Percentiles rank a stretch among this genome's conserved stretches.
phyloP scores from a whole-genome alignment of 208 protist species.

The Leishmania lainsoni region DNA sequence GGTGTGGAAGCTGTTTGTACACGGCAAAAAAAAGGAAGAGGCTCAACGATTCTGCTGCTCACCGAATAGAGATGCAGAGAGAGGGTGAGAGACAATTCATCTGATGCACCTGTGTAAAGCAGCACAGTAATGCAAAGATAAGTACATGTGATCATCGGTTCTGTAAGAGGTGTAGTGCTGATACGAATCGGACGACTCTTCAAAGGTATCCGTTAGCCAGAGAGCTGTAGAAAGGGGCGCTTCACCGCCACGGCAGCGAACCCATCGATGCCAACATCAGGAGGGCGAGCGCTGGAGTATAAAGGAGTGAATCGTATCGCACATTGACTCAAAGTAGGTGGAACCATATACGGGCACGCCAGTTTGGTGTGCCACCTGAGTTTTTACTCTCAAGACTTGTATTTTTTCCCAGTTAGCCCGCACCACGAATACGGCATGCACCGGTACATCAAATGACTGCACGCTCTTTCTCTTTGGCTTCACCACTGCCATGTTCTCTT shows the following conservation, averaged over 20 bases:
- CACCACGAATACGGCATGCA: not conserved
- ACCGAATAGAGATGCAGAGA: not conserved
- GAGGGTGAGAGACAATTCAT: not conserved
- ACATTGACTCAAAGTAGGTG: not conserved
- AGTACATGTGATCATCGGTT: not conserved
- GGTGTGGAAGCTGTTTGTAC: not conserved
- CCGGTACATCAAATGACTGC: not conserved
- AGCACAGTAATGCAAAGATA: not conserved
- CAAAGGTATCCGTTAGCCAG: not conserved
- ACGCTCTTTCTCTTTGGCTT: not conserved
- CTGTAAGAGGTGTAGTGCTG: not conserved
- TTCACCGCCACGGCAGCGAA: not conserved
- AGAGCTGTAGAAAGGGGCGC: not conserved
- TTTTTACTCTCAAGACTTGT: not conserved
- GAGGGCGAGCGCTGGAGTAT: not conserved
- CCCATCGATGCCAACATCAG: not conserved
- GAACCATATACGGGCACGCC: not conserved
- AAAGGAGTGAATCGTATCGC: not conserved
- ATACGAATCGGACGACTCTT: not conserved
- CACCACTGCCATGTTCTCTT: not conserved
- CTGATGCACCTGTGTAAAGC: not conserved
- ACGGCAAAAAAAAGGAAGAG: not conserved
- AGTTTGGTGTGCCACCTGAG: not conserved
- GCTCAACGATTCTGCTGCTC: not conserved
- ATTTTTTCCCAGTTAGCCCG: not conserved